A percentile compares a stretch with the other conserved stretches of the same genome.
Conservation (phyloP, 345 rosid species). For the Jatropha curcas region DNA sequence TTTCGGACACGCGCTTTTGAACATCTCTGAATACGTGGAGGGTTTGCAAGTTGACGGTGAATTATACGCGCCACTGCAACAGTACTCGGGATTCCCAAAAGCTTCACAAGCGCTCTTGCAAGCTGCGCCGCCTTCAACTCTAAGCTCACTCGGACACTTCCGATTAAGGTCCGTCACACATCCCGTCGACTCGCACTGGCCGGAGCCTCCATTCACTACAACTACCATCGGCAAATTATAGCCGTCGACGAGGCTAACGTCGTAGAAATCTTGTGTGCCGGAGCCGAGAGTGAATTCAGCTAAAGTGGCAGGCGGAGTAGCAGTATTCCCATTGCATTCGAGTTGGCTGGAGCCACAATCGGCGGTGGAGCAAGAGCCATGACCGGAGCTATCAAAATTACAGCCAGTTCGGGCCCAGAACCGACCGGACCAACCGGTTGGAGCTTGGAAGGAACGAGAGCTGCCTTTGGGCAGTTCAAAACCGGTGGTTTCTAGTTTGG, state of each 20-base stretch:
- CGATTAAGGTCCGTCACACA: conserved; percentile 22
- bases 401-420: conserved; percentile 45
- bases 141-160: conserved; percentile 29
- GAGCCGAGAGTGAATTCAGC: conserved; percentile 36
- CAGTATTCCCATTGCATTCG: conserved; percentile 27
- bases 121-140: conserved; percentile 19
- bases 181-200: conserved; percentile 26
- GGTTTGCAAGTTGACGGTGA: conserved; percentile 28
- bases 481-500: conserved; percentile 36
- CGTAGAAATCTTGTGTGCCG: conserved; percentile 28
- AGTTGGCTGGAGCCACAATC: conserved; percentile 31
- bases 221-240: conserved; percentile 28
- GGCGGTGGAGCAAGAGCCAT: conserved; percentile 26
- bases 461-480: conserved; percentile 33
- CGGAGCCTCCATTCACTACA: conserved; percentile 22
- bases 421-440: conserved; percentile 49
- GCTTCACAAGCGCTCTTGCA: conserved; percentile 31
- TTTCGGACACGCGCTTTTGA: conserved; percentile 30
- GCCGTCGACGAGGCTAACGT: conserved; percentile 34
- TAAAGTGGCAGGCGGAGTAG: conserved; percentile 27
- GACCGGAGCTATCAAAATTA: conserved; percentile 27
- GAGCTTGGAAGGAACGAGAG: conserved; percentile 38
- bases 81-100: conserved; percentile 29
- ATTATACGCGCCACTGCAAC: conserved; percentile 28
- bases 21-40: conserved; percentile 24